A percentile compares a stretch with the other conserved stretches of the same genome.
phyloP scores from a whole-genome alignment of 164 flowering plant genomes.

The Aristolochia contorta region DNA sequence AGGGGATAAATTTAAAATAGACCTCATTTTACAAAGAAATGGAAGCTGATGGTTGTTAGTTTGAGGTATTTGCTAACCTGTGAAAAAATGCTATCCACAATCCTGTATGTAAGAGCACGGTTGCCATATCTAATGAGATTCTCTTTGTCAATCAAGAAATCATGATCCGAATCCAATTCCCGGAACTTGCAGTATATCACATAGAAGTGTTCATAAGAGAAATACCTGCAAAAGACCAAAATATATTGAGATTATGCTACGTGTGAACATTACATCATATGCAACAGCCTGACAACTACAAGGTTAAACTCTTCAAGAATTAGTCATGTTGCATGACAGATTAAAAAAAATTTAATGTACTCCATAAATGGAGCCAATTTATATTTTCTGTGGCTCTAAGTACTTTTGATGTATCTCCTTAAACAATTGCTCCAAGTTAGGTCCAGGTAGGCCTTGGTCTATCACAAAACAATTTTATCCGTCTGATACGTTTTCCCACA shows the following conservation, averaged over 20 bases:
- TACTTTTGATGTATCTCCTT: too few species aligned
- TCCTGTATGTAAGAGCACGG: slow-evolving; percentile 91
- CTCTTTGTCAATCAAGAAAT: slow-evolving; percentile 86
- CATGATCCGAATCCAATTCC: slow-evolving; percentile 97
- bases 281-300: slow-evolving; percentile 33
- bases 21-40: slow-evolving; percentile 9
- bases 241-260: too few species aligned
- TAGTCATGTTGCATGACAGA: too few species aligned
- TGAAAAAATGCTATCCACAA: slow-evolving; percentile 89
- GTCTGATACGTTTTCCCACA: too few species aligned
- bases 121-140: slow-evolving; percentile 91
- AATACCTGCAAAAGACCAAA: slow-evolving; percentile 45
- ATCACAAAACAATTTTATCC: too few species aligned
- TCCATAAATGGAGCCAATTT: too few species aligned
- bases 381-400: too few species aligned
- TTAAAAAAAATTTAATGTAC: not conserved
- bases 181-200: slow-evolving; percentile 98
- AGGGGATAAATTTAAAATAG: slow-evolving; percentile 13
- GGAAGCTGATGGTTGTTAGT: slow-evolving; percentile 31
- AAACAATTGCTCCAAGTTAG: too few species aligned
- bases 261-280: slow-evolving; percentile 3
- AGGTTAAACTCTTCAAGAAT: too few species aligned
- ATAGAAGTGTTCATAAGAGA: slow-evolving; percentile 93
- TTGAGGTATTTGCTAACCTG: slow-evolving; percentile 46
- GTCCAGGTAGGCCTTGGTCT: too few species aligned